Evolutionary conservation across 139 green algal genomes (phyloP).

Genomic region (Chlamydomonas sp.): DNA sequence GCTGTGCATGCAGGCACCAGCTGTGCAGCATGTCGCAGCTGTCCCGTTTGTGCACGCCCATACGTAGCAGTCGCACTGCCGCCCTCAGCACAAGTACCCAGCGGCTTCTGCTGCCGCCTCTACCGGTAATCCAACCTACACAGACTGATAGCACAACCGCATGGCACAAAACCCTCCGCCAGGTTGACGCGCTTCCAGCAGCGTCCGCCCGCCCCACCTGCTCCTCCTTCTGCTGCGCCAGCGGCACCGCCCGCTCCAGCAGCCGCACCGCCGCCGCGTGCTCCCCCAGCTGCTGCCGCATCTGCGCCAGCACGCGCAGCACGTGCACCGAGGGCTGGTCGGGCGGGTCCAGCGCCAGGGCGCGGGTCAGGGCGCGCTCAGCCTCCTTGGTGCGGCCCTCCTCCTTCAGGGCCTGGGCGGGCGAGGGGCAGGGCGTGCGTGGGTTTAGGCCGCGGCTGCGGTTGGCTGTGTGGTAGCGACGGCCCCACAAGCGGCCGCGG

Average conservation of each 20-base stretch:
- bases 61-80: too few relatives aligned
- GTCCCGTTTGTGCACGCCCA: too few relatives aligned
- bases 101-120: too few relatives aligned
- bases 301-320: conserved; percentile 69
- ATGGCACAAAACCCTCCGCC: not conserved
- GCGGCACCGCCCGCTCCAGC: conserved; percentile 67
- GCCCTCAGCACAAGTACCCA: too few relatives aligned
- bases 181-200: not conserved
- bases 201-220: conserved; percentile 41
- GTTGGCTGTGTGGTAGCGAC: not conserved
- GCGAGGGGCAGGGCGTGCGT: too few relatives aligned
- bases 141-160: not conserved
- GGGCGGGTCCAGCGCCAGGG: conserved; percentile 52
- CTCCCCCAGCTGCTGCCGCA: conserved; percentile 77
- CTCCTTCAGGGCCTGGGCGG: conserved; percentile 62
- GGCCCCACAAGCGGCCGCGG: not conserved
- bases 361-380: conserved; percentile 63
- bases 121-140: too few relatives aligned
- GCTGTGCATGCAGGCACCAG: too few relatives aligned
- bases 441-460: too few relatives aligned
- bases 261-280: conserved; percentile 73
- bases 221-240: conserved; percentile 54
- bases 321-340: conserved; percentile 36
- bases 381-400: conserved; percentile 67
- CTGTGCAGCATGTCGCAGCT: too few relatives aligned